Conservation (phyloP, 768 basidiomycete species). For the Tephrocybe sp. region DNA sequence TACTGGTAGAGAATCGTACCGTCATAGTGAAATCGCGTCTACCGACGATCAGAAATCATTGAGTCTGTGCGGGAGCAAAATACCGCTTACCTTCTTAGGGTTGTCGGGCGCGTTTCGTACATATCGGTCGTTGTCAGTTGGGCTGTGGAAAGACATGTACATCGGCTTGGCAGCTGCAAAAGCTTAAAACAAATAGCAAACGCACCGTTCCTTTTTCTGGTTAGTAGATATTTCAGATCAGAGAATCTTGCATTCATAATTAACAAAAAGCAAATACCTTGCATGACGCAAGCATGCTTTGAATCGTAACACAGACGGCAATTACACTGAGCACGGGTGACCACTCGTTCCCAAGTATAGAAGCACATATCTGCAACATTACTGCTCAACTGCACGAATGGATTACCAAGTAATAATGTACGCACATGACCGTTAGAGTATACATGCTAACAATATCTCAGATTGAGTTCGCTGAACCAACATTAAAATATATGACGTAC, state of each 20-base stretch:
- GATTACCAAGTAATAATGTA: not conserved
- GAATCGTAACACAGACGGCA: slow-evolving; percentile 81
- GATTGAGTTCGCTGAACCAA: slow-evolving; percentile 10
- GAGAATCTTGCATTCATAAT: not conserved
- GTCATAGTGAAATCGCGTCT: slow-evolving; percentile 84
- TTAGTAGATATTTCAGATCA: not conserved
- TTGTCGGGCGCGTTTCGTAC: slow-evolving; percentile 77
- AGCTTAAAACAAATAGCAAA: not conserved
- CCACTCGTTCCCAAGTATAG: slow-evolving; percentile 89
- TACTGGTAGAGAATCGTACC: slow-evolving; percentile 45
- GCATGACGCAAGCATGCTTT: slow-evolving; percentile 92
- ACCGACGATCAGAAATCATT: too few species aligned
- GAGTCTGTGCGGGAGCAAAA: too few species aligned
- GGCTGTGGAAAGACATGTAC: slow-evolving; percentile 46
- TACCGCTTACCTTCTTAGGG: slow-evolving; percentile 73
- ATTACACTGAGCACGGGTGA: slow-evolving; percentile 85
- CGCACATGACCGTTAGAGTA: slow-evolving; percentile 87
- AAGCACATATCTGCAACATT: slow-evolving; percentile 73
- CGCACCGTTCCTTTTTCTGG: slow-evolving; percentile 61
- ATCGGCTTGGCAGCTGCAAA: slow-evolving; percentile 3
- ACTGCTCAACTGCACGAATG: not conserved
- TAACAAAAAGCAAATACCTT: slow-evolving; percentile 49
- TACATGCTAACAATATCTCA: slow-evolving; percentile 56
- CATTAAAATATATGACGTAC: slow-evolving; percentile 44
- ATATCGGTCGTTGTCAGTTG: slow-evolving; percentile 83